Evolutionary conservation across 805 yeast species (phyloP), one percentile per base, ranked within the genome.

Genomic region (Brettanomyces sp.): DNA sequence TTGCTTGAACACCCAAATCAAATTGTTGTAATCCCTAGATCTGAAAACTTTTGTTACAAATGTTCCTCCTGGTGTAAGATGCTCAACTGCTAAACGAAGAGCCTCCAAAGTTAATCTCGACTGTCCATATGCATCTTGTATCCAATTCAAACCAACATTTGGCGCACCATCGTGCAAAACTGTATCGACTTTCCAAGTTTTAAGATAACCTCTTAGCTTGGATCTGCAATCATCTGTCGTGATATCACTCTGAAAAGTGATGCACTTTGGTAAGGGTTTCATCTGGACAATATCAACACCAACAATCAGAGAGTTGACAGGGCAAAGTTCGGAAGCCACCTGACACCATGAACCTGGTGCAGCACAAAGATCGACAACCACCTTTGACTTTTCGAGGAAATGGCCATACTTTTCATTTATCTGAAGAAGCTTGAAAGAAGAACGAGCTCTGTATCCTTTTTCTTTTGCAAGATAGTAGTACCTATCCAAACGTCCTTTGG

Each of bases 311-410:
- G 97, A 87, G 65, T 89, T 88, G 1, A 89, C 73, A 2, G 99
- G 98, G 68, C 98, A 89, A 45, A 88, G 66, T 50, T 89, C 85
- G 1, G 95, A 80, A 1, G 99, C 99, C 39, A 93, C 98, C 70
- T 93, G 99, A 76, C 99, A 93, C 99, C 99, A 93, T 3, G 97
- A 88, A 47, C 99, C 99, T 38, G 98, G 98, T 9, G 99, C 99
- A 45, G 98, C 98, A 82, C 99, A 93, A 56, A 93, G 73, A 76
- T 93, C 99, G 44, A 93, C 86, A 39, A 93, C 96, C 39, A 93
- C 98, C 64, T 88, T 93, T 18, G 96, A 87, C 61, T 87, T 85
- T 56, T 90, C 96, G 45, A 90, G 69, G 63, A 93, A 93, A 66
- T 90, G 96, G 34, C 97, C 97, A 72, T 80, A 93, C 64, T 93